phyloP scores from a whole-genome alignment of 2,329 filamentous ascomycete species.

The Cladosporium sp. region DNA sequence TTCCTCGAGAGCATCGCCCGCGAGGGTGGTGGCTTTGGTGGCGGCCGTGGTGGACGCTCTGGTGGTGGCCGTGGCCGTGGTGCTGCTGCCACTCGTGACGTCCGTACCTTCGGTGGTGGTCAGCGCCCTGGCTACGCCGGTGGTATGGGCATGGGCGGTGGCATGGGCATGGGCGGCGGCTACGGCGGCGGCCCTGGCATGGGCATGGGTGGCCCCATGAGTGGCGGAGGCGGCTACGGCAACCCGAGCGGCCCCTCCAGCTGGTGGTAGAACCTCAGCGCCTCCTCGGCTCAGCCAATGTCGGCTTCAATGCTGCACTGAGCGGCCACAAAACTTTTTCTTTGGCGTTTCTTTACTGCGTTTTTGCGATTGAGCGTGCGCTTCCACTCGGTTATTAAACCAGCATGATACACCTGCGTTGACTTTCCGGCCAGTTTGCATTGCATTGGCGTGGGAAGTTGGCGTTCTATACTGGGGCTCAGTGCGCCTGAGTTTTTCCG shows the following conservation, averaged over 20 bases:
- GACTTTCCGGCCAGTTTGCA: constrained; percentile 33
- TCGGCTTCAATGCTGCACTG: constrained; percentile 5
- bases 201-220: constrained; percentile 38
- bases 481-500: constrained; percentile 12
- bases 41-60: constrained; percentile 58
- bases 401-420: constrained; percentile 48
- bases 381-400: constrained; percentile 35
- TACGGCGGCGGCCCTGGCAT: constrained; percentile 24
- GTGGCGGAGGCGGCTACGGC: constrained; percentile 57
- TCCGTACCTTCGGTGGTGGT: constrained; percentile 57
- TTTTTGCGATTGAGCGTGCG: constrained; percentile 13
- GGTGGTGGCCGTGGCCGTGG: constrained; percentile 71
- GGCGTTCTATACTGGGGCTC: constrained; percentile 13
- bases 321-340: background rate
- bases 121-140: constrained; percentile 58
- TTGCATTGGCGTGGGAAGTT: constrained; percentile 15
- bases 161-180: constrained; percentile 43
- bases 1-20: constrained; percentile 98
- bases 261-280: constrained; percentile 54
- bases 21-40: constrained; percentile 78
- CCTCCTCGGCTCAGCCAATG: constrained; percentile 7
- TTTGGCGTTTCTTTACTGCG: constrained; percentile 7
- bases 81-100: constrained; percentile 71
- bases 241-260: constrained; percentile 62
- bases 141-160: constrained; percentile 44